A percentile compares a stretch with the other conserved stretches of the same genome.
Conservation (phyloP, 805 yeast genomes). For the Ogataea kodamae region DNA sequence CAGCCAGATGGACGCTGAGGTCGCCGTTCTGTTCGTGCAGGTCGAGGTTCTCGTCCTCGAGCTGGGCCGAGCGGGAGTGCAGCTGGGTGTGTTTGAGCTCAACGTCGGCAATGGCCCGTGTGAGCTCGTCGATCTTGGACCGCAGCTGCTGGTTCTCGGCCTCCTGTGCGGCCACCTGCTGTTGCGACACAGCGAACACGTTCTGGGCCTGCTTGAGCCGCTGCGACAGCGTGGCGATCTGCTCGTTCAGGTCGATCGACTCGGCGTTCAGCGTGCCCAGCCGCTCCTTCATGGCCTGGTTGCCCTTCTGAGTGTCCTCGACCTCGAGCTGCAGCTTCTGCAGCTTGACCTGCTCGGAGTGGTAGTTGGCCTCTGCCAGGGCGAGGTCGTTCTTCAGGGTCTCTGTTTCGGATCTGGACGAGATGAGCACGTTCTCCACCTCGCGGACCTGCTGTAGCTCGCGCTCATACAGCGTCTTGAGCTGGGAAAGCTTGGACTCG, state of each 20-base stretch:
- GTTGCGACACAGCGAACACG: constrained; percentile 58
- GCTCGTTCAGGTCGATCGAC: constrained; percentile 53
- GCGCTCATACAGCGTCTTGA: constrained; percentile 69
- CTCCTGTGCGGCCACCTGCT: constrained; percentile 63
- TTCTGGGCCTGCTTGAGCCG: constrained; percentile 63
- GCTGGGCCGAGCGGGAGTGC: constrained; percentile 17
- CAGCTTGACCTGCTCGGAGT: constrained; percentile 63
- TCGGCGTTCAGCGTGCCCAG: constrained; percentile 66
- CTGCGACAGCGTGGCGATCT: constrained; percentile 47
- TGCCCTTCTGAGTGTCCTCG: constrained; percentile 67
- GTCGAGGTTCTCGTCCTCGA: constrained; percentile 40
- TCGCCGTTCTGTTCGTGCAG: constrained; percentile 36
- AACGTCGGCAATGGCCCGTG: constrained; percentile 27
- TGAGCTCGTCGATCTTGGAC: constrained; percentile 23
- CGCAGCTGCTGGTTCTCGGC: constrained; percentile 40
- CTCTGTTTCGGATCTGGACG: constrained; percentile 64
- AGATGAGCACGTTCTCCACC: constrained; percentile 59
- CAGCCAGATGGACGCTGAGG: constrained; percentile 31
- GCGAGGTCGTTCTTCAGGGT: constrained; percentile 68
- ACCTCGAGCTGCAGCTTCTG: constrained; percentile 56
- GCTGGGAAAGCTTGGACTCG: constrained; percentile 60
- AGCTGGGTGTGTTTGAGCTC: constrained; percentile 26
- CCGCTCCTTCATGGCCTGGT: constrained; percentile 61
- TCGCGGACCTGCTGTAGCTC: constrained; percentile 75
- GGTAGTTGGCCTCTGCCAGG: constrained; percentile 72